Conservation (phyloP, 2,329 filamentous ascomycete species). For the Knoxdaviesia proteae region DNA sequence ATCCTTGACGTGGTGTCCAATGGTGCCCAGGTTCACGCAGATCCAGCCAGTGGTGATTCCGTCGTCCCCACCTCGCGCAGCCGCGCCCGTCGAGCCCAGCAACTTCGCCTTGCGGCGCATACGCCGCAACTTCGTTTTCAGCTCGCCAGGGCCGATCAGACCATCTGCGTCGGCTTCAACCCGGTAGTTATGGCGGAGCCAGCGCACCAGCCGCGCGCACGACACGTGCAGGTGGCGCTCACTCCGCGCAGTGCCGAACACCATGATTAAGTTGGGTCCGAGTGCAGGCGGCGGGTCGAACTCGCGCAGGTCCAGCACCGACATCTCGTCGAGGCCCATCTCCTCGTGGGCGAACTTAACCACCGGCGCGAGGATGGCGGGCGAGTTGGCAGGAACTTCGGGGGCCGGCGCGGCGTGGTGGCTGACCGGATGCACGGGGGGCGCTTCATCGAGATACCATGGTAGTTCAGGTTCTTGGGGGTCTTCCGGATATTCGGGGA, state of each 20-base stretch:
- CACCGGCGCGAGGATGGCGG: conserved; percentile 49
- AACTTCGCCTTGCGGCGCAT: conserved; percentile 67
- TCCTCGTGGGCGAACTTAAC: conserved; percentile 65
- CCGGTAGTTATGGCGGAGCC: conserved; percentile 53
- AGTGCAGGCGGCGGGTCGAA: conserved; percentile 75
- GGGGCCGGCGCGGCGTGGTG: conserved; percentile 27
- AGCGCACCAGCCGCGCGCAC: conserved; percentile 73
- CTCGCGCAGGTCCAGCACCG: conserved; percentile 60
- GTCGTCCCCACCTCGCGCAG: conserved; percentile 48
- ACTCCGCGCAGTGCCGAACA: conserved; percentile 76
- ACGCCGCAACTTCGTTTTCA: conserved; percentile 68
- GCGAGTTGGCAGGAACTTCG: conserved; percentile 43
- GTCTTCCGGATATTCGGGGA: neutral
- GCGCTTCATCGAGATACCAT: conserved; percentile 73
- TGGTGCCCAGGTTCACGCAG: conserved; percentile 68
- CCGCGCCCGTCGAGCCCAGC: conserved; percentile 50
- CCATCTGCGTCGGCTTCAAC: conserved; percentile 68
- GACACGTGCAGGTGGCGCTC: conserved; percentile 86
- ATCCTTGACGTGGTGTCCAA: conserved; percentile 33
- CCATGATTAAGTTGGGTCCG: conserved; percentile 76
- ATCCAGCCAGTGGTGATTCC: conserved; percentile 90
- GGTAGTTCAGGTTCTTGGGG: conserved; percentile 23
- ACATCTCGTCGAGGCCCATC: conserved; percentile 66
- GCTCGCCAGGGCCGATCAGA: conserved; percentile 69
- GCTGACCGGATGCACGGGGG: conserved; percentile 27